Evolutionary conservation across 306 rosid species (phyloP).

Genomic region (Elaeagnus macrophylla): DNA sequence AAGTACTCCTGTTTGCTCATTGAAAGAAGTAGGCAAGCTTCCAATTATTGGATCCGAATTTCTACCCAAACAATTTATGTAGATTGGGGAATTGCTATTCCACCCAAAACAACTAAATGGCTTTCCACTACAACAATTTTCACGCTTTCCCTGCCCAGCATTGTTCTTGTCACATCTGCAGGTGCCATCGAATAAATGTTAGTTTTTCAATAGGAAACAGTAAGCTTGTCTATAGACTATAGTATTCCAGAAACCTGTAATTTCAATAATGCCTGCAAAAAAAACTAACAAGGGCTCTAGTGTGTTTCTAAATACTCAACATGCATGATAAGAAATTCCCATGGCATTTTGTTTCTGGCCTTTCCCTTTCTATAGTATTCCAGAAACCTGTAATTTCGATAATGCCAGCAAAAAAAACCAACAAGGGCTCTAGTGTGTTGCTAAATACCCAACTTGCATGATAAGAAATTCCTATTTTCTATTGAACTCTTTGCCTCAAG

Average conservation of each 20-base stretch:
- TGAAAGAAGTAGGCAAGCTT: conserved; percentile 13
- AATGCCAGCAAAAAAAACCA: conserved; percentile 6
- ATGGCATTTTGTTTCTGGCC: no score
- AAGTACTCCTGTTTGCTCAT: conserved; percentile 20
- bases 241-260: not conserved
- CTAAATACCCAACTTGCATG: no score
- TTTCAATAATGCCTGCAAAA: conserved; percentile 3
- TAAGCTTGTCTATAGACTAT: not conserved
- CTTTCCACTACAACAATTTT: conserved; percentile 27
- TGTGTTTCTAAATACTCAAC: no score
- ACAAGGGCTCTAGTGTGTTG: no score
- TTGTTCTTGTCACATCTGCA: conserved; percentile 26
- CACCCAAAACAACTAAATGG: conserved; percentile 22
- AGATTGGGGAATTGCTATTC: conserved; percentile 19
- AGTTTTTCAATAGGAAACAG: conserved; percentile 6
- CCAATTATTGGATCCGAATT: conserved; percentile 29
- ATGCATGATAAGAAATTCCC: no score
- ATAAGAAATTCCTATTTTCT: no score
- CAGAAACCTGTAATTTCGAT: conserved; percentile 3
- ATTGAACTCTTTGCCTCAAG: no score
- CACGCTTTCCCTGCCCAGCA: conserved; percentile 26
- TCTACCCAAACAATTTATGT: conserved; percentile 18
- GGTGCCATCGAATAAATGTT: conserved; percentile 25
- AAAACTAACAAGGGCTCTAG: not conserved
- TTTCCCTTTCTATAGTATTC: not conserved